phyloP scores from a whole-genome alignment of 2,329 filamentous ascomycete species.

The Nannizziopsis arthrosporioides region DNA sequence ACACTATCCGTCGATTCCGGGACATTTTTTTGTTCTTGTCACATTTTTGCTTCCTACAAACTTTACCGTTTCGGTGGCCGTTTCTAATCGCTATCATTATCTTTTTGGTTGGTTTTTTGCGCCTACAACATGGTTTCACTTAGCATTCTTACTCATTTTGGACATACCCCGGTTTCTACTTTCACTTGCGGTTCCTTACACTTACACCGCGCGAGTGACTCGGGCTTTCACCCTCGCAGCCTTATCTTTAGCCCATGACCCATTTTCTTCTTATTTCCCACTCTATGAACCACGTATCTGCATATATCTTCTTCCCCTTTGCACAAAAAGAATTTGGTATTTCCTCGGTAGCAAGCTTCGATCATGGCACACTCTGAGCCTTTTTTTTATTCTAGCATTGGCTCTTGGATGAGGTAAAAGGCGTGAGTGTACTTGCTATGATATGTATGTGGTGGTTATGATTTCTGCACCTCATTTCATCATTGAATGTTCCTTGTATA shows the following conservation, averaged over 20 bases:
- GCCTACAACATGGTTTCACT: neutral
- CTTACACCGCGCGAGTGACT: no score
- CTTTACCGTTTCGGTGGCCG: neutral
- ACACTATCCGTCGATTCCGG: neutral
- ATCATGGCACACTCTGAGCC: neutral
- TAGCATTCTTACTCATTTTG: neutral
- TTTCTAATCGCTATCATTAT: neutral
- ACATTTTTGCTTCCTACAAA: neutral
- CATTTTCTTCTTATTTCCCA: no score
- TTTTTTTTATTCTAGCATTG: slow-evolving; percentile 4
- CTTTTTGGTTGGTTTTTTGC: neutral
- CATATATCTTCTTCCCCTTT: slow-evolving; percentile 5
- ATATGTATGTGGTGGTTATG: slow-evolving; percentile 3
- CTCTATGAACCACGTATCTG: neutral
- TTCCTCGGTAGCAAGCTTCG: slow-evolving; percentile 3
- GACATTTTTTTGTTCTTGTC: neutral
- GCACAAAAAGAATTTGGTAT: slow-evolving; percentile 8
- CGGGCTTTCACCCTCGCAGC: no score
- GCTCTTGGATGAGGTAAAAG: neutral
- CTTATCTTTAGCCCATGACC: no score
- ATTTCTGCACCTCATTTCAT: neutral
- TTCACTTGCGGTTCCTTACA: neutral
- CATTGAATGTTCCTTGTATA: slow-evolving; percentile 1
- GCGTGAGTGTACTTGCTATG: neutral
- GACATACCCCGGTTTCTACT: neutral